Evolutionary conservation across 345 rosid species (phyloP).

Genomic region (sweet orange (Citrus sinensis)): DNA sequence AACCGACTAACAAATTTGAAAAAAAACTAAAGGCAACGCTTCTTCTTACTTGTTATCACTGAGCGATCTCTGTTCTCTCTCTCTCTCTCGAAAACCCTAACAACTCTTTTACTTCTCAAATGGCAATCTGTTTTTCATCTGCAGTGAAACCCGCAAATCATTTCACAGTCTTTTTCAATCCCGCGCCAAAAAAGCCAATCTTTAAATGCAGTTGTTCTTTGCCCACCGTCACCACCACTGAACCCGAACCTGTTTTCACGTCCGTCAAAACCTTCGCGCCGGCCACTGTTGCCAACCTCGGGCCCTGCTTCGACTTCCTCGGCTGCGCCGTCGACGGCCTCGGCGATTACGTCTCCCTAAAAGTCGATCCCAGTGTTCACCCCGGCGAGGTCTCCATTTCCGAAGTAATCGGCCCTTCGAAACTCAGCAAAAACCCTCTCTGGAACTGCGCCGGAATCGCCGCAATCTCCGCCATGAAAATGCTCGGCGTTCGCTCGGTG

Average conservation of each 20-base stretch:
- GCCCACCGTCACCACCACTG: slow-evolving; percentile 40
- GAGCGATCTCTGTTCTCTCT: background rate
- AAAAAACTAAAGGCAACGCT: no score
- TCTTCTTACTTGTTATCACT: background rate
- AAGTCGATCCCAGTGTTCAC: slow-evolving; percentile 59
- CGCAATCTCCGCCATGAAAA: slow-evolving; percentile 77
- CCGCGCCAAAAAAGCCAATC: slow-evolving; percentile 13
- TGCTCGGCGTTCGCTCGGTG: slow-evolving; percentile 64
- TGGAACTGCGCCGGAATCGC: slow-evolving; percentile 92
- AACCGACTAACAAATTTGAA: no score
- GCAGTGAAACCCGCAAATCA: slow-evolving; percentile 35
- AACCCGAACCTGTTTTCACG: slow-evolving; percentile 67
- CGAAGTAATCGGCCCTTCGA: slow-evolving; percentile 51
- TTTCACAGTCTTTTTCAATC: slow-evolving; percentile 6
- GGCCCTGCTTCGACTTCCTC: slow-evolving; percentile 88
- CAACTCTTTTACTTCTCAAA: slow-evolving; percentile 1
- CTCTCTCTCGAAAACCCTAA: background rate
- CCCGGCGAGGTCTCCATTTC: slow-evolving; percentile 71
- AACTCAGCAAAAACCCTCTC: slow-evolving; percentile 70
- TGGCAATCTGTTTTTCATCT: slow-evolving; percentile 44
- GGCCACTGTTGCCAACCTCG: slow-evolving; percentile 87
- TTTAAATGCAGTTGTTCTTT: slow-evolving; percentile 52
- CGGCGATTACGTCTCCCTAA: slow-evolving; percentile 57
- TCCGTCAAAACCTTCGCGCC: slow-evolving; percentile 84
- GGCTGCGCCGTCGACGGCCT: slow-evolving; percentile 92